A percentile compares a stretch with the other conserved stretches of the same genome.
Evolutionary conservation across 352 stramenopile genomes (phyloP).

Genomic region (Globisporangium sylvaticum): DNA sequence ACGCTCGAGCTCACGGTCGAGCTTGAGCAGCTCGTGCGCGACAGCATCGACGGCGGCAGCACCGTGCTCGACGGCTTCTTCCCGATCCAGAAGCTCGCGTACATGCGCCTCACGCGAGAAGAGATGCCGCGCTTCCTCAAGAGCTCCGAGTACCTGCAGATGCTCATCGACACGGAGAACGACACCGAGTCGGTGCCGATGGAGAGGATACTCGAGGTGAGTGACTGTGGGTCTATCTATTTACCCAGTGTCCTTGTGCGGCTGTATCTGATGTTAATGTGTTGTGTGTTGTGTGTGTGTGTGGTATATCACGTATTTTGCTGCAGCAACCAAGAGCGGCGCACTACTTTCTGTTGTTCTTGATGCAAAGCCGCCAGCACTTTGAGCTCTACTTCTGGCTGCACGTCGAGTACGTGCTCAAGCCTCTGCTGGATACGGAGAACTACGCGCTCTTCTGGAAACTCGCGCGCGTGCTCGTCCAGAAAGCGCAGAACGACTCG

Average conservation of each 20-base stretch:
- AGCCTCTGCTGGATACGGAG: conserved; percentile 48
- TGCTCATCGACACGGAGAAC: conserved; percentile 81
- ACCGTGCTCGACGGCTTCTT: conserved; percentile 76
- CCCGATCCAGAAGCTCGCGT: conserved; percentile 81
- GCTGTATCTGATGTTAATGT: not conserved
- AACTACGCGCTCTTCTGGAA: conserved; percentile 65
- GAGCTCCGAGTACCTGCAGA: conserved; percentile 80
- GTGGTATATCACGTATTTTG: not conserved
- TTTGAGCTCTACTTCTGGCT: conserved; percentile 89
- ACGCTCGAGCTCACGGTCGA: conserved; percentile 77
- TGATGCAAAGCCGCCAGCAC: conserved; percentile 86
- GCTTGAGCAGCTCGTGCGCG: conserved; percentile 70
- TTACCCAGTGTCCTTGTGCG: not conserved
- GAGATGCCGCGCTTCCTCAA: conserved; percentile 83
- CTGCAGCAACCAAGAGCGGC: conserved; percentile 61
- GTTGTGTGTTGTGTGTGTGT: not conserved
- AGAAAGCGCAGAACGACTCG: conserved; percentile 75
- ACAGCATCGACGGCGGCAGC: conserved; percentile 45
- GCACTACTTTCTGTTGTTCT: conserved; percentile 84
- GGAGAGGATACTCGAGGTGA: conserved; percentile 65
- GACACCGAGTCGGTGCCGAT: conserved; percentile 72
- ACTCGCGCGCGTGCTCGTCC: conserved; percentile 52
- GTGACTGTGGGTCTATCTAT: conserved; percentile 4
- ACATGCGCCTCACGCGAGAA: conserved; percentile 77
- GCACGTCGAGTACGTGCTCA: conserved; percentile 85